A percentile compares a stretch with the other conserved stretches of the same genome.
phyloP scores from a whole-genome alignment of 2,329 filamentous ascomycete genomes.

The Colletotrichum theobromicola region DNA sequence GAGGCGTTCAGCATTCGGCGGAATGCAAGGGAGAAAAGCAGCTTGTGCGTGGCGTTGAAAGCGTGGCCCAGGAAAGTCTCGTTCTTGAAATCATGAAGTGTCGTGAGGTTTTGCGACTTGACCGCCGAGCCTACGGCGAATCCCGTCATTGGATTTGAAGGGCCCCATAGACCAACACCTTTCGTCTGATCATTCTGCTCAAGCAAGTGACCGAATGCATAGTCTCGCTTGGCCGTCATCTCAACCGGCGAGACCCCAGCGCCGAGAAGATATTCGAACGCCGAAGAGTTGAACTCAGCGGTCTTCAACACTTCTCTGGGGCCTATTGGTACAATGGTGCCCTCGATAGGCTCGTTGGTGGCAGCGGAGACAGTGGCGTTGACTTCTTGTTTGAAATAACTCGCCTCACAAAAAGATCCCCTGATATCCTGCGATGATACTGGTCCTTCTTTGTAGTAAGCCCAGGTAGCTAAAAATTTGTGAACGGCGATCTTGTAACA shows the following conservation, averaged over 20 bases:
- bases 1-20: not conserved
- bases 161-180: constrained; percentile 8
- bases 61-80: not conserved
- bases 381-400: constrained; percentile 52
- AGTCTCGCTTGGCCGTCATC: constrained; percentile 23
- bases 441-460: not conserved
- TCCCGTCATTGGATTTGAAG: constrained; percentile 36
- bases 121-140: constrained; percentile 31
- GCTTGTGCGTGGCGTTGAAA: constrained; percentile 31
- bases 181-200: constrained; percentile 29
- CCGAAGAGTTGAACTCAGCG: constrained; percentile 36
- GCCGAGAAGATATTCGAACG: constrained; percentile 37
- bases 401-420: constrained; percentile 46
- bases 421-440: constrained; percentile 31
- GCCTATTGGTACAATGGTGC: not conserved
- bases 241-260: constrained; percentile 26
- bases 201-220: constrained; percentile 24
- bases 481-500: constrained; percentile 39
- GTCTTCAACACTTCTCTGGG: constrained; percentile 19
- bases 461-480: constrained; percentile 41
- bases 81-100: constrained; percentile 11
- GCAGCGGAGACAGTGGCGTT: constrained; percentile 37
- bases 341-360: constrained; percentile 4
- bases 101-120: not conserved
- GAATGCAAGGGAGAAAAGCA: constrained; percentile 34